Conservation (phyloP, 352 stramenopile species). For the Phytophthora fragariae region DNA sequence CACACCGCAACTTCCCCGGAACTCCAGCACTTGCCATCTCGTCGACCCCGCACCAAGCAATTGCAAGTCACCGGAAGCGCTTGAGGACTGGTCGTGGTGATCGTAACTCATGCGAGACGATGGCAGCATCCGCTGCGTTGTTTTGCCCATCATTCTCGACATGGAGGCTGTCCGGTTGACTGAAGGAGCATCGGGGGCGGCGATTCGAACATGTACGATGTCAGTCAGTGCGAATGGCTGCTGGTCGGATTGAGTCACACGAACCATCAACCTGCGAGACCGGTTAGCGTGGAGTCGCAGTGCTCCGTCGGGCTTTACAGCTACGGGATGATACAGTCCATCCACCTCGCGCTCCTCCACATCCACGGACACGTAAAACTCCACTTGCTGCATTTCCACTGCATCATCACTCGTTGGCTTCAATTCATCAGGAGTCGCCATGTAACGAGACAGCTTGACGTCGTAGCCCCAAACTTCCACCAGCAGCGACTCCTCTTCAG, state of each 20-base stretch:
- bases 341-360: slow-evolving; percentile 74
- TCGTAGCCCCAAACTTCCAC: slow-evolving; percentile 69
- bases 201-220: slow-evolving; percentile 58
- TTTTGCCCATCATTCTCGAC: slow-evolving; percentile 49
- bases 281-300: slow-evolving; percentile 72
- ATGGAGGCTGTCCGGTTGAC: slow-evolving; percentile 40
- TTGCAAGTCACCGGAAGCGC: slow-evolving; percentile 13
- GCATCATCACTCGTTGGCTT: neutral
- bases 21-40: slow-evolving; percentile 49
- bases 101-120: slow-evolving; percentile 37
- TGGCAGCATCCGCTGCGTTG: slow-evolving; percentile 50
- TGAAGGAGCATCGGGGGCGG: slow-evolving; percentile 36
- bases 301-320: slow-evolving; percentile 72
- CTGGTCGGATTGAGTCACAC: slow-evolving; percentile 75
- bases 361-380: slow-evolving; percentile 80
- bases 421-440: neutral
- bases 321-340: slow-evolving; percentile 70
- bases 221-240: slow-evolving; percentile 53
- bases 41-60: slow-evolving; percentile 18
- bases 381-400: slow-evolving; percentile 34
- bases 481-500: slow-evolving; percentile 49
- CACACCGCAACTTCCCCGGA: slow-evolving; percentile 37
- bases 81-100: slow-evolving; percentile 20
- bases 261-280: slow-evolving; percentile 61
- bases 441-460: slow-evolving; percentile 26